Base-by-base conservation (phyloP, 73 alveolate species). In the Paramecium octaurelia region DNA sequence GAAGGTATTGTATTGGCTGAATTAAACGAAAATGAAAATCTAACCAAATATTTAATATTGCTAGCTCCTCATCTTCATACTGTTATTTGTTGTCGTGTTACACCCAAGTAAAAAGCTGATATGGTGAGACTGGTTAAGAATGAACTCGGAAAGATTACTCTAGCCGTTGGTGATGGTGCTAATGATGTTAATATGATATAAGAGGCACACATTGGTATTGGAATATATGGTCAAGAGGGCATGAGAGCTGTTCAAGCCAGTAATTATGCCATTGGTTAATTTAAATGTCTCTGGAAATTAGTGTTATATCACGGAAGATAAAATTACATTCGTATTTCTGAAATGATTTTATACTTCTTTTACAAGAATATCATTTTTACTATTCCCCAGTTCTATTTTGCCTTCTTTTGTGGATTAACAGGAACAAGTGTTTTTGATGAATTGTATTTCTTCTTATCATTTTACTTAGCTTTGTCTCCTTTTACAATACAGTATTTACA, bases 91-190 rank as follows among this genome's bases (percentile, higher is more conserved):
- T 97, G 99, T 85, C 92, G 99, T 76, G 99, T 99, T 2, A 96
- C 97, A 73, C 99, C 99, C 2, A 95, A 95, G 29, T 97, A 98
- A 93, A 98, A 98, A 86, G 98, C 99, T 16, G 94, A 97, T 84
- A 98, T 98, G 60, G 99, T 98, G 29, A 75, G 92, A 71, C 92
- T 97, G 76, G 97, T 98, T 12, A 96, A 96, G 88, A 86, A 95
- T 31, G 88, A 94, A 75, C 58, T 86, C 54, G 92, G 91, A 70
- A 95, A 93, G 76, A 94, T 96, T 43, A 98, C 99, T 57, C 93
- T 97, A 27, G 98, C 99, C 8, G 98, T 98, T 24, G 99, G 99
- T 3, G 99, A 98, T 90, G 99, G 99, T 43, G 99, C 99, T 4
- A 98, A 98, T 94, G 99, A 98, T 92, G 99, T 98, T 23, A 94